These are phyloP conservation scores for Venturia pyrina DNA, from an alignment of 2,329 filamentous ascomycete genomes.

Conservation along the genomic window DNA sequence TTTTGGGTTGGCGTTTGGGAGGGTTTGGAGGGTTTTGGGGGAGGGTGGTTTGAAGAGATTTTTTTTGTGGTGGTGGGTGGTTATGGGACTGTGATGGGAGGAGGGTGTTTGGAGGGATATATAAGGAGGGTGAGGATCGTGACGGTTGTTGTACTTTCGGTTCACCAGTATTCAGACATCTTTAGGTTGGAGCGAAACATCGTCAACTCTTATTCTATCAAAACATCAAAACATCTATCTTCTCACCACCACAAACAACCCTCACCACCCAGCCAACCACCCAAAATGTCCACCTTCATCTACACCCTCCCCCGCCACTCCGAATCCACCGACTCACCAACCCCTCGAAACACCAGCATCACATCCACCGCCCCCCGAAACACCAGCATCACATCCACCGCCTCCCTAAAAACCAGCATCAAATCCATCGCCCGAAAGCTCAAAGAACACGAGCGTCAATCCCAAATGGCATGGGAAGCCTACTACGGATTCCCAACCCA, in stretches of 20 bases:
- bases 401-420: neutral
- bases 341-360: neutral
- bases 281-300: neutral
- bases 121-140: neutral
- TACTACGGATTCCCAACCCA: conserved; percentile 5
- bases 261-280: neutral
- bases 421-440: neutral
- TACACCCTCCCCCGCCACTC: neutral
- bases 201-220: neutral
- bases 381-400: neutral
- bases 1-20: neutral
- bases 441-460: conserved; percentile 4
- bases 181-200: neutral
- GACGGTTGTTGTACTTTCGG: neutral
- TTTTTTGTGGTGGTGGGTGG: no score
- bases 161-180: conserved; percentile 1
- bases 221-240: neutral
- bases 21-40: no score
- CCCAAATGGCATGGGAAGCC: conserved; percentile 6
- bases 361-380: neutral
- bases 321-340: neutral
- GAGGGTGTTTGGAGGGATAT: neutral
- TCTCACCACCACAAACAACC: neutral
- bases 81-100: neutral
- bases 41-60: neutral